Evolutionary conservation across 176 grass and related monocot genomes (phyloP).

Genomic region (Themeda triandra): DNA sequence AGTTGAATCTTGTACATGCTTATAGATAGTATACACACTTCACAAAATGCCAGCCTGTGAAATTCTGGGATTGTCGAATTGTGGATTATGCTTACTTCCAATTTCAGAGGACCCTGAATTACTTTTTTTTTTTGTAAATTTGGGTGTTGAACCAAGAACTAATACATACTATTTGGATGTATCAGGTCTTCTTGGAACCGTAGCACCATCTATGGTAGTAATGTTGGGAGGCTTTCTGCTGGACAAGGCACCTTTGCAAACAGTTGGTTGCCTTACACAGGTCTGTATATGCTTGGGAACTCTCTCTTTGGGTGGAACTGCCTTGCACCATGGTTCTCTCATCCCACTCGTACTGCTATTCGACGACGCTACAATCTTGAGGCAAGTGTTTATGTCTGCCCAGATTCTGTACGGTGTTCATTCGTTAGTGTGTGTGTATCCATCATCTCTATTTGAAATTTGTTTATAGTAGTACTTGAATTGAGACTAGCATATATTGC

Average conservation of each 20-base stretch:
- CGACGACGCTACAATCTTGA: constrained; percentile 78
- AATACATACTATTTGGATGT: constrained; percentile 14
- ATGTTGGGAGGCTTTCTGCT: constrained; percentile 67
- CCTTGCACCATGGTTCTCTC: constrained; percentile 75
- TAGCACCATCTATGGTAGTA: constrained; percentile 84
- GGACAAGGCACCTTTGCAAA: constrained; percentile 68
- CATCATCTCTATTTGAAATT: background rate
- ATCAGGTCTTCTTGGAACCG: constrained; percentile 77
- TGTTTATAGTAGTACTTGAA: background rate
- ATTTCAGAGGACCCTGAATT: background rate
- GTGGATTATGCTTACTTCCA: background rate
- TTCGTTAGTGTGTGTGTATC: background rate
- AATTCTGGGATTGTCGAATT: background rate
- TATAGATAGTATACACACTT: background rate
- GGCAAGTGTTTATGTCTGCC: constrained; percentile 38
- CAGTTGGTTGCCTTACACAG: constrained; percentile 80
- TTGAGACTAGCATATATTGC: background rate
- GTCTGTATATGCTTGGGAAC: constrained; percentile 74
- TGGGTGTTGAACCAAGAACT: background rate
- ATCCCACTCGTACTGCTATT: constrained; percentile 73
- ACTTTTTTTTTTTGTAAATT: background rate
- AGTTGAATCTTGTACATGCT: background rate
- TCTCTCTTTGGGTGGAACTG: constrained; percentile 92
- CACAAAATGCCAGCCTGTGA: background rate
- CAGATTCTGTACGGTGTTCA: background rate